phyloP scores from a whole-genome alignment of 345 rosid species.

The Nasturtium officinale region DNA sequence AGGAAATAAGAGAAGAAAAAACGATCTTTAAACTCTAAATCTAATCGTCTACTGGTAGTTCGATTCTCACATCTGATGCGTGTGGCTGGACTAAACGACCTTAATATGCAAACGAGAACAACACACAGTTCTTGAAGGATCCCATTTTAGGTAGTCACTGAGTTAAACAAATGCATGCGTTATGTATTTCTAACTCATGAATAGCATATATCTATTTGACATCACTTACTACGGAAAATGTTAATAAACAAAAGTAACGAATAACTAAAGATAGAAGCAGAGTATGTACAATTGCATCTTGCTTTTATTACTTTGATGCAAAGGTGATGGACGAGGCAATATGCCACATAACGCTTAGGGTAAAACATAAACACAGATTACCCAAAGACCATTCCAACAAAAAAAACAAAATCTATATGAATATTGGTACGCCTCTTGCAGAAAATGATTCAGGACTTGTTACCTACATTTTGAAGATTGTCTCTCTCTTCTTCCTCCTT shows the following conservation, averaged over 20 bases:
- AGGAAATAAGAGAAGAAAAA: background rate
- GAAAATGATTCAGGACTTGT: constrained; percentile 26
- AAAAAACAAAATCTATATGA: constrained; percentile 15
- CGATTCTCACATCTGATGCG: background rate
- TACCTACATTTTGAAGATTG: constrained; percentile 34
- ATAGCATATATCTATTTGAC: background rate
- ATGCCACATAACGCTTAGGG: constrained; percentile 33
- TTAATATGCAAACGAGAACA: background rate
- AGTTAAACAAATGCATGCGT: background rate
- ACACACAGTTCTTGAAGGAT: background rate
- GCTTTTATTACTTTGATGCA: constrained; percentile 40
- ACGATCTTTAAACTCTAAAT: background rate
- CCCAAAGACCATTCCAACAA: constrained; percentile 36
- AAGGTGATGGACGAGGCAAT: constrained; percentile 30
- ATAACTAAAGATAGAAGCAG: constrained; percentile 19
- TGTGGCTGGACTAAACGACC: background rate
- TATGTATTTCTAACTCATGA: background rate
- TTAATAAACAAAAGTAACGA: constrained; percentile 10
- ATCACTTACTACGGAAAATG: constrained; percentile 18
- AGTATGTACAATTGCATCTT: constrained; percentile 45
- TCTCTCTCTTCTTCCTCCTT: constrained; percentile 39
- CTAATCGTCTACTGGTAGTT: background rate
- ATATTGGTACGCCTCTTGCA: constrained; percentile 5
- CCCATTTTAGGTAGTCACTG: background rate
- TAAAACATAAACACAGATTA: constrained; percentile 32